A percentile compares a stretch with the other conserved stretches of the same genome.
Conservation (phyloP, 148 eudicot species). For the Linanthus parryae region DNA sequence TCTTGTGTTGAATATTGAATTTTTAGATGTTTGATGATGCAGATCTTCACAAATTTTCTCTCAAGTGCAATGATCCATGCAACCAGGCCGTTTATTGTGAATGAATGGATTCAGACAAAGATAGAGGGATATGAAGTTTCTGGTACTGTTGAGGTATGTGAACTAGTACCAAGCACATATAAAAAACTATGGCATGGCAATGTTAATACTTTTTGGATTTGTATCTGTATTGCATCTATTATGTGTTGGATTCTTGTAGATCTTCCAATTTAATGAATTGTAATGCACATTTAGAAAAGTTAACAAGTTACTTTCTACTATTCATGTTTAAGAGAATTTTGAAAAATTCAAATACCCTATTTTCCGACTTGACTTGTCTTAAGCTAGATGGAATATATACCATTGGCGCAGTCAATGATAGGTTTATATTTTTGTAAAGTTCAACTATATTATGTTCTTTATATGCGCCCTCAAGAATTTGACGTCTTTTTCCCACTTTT, state of each 20-base stretch:
- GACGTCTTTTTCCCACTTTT: not conserved
- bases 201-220: too few relatives aligned
- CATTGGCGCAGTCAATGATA: too few relatives aligned
- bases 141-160: conserved; percentile 93
- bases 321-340: too few relatives aligned
- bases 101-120: conserved; percentile 90
- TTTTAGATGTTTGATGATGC: conserved; percentile 12
- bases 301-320: too few relatives aligned
- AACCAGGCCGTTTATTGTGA: conserved; percentile 75
- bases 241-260: not conserved
- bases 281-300: too few relatives aligned
- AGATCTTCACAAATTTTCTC: conserved; percentile 93
- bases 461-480: not conserved
- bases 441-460: too few relatives aligned
- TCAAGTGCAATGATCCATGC: conserved; percentile 94
- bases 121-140: conserved; percentile 95
- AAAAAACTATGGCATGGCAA: too few relatives aligned
- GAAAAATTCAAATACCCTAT: too few relatives aligned
- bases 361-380: too few relatives aligned
- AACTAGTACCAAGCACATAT: too few relatives aligned
- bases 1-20: not conserved
- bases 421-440: not conserved
- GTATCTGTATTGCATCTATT: not conserved
- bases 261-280: too few relatives aligned
- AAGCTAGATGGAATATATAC: too few relatives aligned